A percentile compares a stretch with the other conserved stretches of the same genome.
These are phyloP conservation scores for Asterophora lycoperdoides DNA, from an alignment of 768 basidiomycete species.

Conservation along the genomic window DNA sequence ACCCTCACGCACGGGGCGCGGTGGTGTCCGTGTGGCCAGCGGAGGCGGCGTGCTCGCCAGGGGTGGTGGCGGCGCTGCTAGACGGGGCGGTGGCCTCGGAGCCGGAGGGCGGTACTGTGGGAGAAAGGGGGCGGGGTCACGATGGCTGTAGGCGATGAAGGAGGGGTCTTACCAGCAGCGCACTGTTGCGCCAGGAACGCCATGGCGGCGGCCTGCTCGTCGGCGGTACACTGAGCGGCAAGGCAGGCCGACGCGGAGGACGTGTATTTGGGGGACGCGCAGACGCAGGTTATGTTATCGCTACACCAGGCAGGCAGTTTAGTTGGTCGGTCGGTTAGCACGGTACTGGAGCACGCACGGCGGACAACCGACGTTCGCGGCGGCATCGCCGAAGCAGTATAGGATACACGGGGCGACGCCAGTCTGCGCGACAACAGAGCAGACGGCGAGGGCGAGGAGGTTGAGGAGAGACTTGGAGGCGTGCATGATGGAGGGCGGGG, in stretches of 20 bases:
- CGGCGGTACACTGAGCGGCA: constrained; percentile 6
- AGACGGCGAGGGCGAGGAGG: constrained; percentile 3
- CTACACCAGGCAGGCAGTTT: too few species aligned
- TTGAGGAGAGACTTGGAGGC: constrained; percentile 10
- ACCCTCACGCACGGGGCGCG: neutral
- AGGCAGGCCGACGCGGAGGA: too few species aligned
- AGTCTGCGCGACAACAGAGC: constrained; percentile 5
- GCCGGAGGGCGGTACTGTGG: neutral
- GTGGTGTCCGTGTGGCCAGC: neutral
- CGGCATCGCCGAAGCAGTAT: too few species aligned
- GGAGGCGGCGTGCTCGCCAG: neutral
- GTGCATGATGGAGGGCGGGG: constrained; percentile 4
- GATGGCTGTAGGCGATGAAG: too few species aligned
- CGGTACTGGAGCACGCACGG: too few species aligned
- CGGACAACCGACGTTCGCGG: too few species aligned
- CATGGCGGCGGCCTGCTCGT: constrained; percentile 10
- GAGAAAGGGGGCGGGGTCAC: too few species aligned
- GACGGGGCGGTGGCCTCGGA: neutral
- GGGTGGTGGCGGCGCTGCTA: too few species aligned
- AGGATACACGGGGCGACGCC: constrained; percentile 7
- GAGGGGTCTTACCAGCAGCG: too few species aligned
- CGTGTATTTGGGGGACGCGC: too few species aligned
- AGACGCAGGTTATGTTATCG: constrained; percentile 14
- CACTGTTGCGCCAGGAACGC: constrained; percentile 11
- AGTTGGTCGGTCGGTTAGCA: too few species aligned